Percentiles rank a stretch among this genome's conserved stretches.
phyloP scores from a whole-genome alignment of 257 asterid genomes.

The Parsonsia alboflavescens region DNA sequence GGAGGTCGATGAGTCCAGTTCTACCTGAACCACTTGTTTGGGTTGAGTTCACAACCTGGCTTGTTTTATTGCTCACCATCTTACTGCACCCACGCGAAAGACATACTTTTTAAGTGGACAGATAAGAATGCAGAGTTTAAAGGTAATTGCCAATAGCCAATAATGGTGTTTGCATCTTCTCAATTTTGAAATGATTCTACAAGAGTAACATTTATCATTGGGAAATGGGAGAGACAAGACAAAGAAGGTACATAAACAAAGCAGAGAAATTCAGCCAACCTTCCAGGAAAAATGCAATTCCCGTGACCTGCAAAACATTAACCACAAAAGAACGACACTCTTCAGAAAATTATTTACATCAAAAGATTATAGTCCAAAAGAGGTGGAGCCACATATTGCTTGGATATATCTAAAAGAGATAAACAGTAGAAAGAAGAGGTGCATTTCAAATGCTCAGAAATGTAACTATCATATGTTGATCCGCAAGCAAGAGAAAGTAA shows the following conservation, averaged over 20 bases:
- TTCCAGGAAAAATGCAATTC: constrained; percentile 92
- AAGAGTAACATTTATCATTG: constrained; percentile 15
- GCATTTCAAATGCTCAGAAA: not conserved
- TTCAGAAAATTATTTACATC: constrained; percentile 25
- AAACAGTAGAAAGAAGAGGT: not conserved
- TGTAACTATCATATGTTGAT: not conserved
- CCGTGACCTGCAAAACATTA: constrained; percentile 79
- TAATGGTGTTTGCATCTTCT: not conserved
- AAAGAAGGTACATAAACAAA: constrained; percentile 22
- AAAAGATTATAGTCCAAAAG: constrained; percentile 5
- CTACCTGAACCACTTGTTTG: constrained; percentile 49
- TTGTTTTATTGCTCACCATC: constrained; percentile 51
- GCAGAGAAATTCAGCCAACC: constrained; percentile 48
- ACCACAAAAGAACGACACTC: constrained; percentile 27
- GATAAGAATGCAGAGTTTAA: not conserved
- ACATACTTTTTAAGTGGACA: not conserved
- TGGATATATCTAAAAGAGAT: not conserved
- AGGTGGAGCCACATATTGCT: constrained; percentile 18
- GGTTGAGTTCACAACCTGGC: constrained; percentile 64
- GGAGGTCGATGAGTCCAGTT: constrained; percentile 29
- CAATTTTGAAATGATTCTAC: not conserved
- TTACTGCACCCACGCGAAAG: constrained; percentile 52
- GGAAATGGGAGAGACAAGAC: constrained; percentile 31
- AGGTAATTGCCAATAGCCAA: not conserved
- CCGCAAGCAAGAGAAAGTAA: not conserved